Evolutionary conservation across 352 stramenopile species (phyloP).

Genomic region (Phytophthora pisi): DNA sequence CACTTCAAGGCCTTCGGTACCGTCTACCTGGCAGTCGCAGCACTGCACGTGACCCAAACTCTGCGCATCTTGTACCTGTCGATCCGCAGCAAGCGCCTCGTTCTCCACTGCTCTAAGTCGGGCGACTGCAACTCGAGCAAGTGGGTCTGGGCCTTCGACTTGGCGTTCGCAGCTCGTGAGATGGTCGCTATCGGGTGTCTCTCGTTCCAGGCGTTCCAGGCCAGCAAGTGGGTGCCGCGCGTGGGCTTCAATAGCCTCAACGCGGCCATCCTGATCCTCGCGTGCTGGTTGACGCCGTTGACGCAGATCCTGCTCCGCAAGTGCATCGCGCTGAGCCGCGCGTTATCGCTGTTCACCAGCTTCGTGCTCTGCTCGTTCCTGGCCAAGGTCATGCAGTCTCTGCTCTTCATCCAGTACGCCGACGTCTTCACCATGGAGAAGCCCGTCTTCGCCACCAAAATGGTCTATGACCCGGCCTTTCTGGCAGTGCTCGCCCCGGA

Average conservation of each 20-base stretch:
- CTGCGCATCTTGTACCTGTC: slow-evolving; percentile 27
- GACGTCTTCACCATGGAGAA: slow-evolving; percentile 14
- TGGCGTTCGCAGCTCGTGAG: slow-evolving; percentile 20
- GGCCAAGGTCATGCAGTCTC: slow-evolving; percentile 22
- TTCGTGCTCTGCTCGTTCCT: slow-evolving; percentile 26
- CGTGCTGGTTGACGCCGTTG: slow-evolving; percentile 30
- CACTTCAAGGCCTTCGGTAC: slow-evolving; percentile 28
- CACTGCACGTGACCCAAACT: slow-evolving; percentile 26
- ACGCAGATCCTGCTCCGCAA: slow-evolving; percentile 22
- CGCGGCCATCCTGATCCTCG: slow-evolving; percentile 20
- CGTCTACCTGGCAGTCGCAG: slow-evolving; percentile 8
- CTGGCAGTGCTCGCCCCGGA: slow-evolving; percentile 19
- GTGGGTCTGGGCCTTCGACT: slow-evolving; percentile 12
- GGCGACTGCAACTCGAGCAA: slow-evolving; percentile 6
- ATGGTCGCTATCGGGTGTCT: slow-evolving; percentile 22
- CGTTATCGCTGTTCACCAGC: slow-evolving; percentile 17
- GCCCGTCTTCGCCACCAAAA: slow-evolving; percentile 8
- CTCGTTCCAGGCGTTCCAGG: slow-evolving; percentile 35
- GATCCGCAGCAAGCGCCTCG: slow-evolving; percentile 22
- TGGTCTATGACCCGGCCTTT: slow-evolving; percentile 29
- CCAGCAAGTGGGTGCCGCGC: slow-evolving; percentile 20
- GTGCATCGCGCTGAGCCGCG: slow-evolving; percentile 19
- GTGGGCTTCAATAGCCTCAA: slow-evolving; percentile 24
- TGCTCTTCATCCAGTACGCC: slow-evolving; percentile 18
- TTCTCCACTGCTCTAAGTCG: slow-evolving; percentile 18